Percentiles rank a stretch among this genome's conserved stretches.
phyloP scores from a whole-genome alignment of 2,329 filamentous ascomycete genomes.

The Akanthomyces lecanii region DNA sequence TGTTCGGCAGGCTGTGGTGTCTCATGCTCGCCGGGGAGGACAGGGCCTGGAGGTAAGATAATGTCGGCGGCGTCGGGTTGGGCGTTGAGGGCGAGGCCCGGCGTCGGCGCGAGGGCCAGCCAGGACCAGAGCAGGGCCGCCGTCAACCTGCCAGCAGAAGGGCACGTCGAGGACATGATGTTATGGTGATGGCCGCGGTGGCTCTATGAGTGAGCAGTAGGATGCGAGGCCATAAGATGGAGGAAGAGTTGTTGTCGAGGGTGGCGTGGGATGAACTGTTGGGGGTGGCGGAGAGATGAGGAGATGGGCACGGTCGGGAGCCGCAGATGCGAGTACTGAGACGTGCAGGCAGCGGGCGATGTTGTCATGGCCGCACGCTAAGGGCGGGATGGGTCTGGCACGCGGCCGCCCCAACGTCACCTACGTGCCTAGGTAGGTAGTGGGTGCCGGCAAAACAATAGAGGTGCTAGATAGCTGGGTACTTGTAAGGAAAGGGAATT shows the following conservation, averaged over 20 bases:
- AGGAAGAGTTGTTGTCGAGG: background rate
- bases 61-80: slow-evolving; percentile 37
- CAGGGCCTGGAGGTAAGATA: slow-evolving; percentile 37
- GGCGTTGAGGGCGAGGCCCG: slow-evolving; percentile 19
- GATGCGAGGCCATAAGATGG: background rate
- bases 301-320: slow-evolving; percentile 10
- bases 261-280: background rate
- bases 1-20: slow-evolving; percentile 49
- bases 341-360: slow-evolving; percentile 16
- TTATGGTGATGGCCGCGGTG: background rate
- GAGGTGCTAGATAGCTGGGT: background rate
- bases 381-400: slow-evolving; percentile 2
- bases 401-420: background rate
- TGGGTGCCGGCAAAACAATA: no score
- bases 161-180: slow-evolving; percentile 34
- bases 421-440: no score
- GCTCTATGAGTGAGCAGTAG: background rate
- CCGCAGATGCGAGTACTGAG: background rate
- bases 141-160: slow-evolving; percentile 60
- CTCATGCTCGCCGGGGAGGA: slow-evolving; percentile 40
- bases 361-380: slow-evolving; percentile 20
- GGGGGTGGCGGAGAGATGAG: slow-evolving; percentile 12
- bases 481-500: no score
- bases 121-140: slow-evolving; percentile 62
- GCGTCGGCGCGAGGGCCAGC: slow-evolving; percentile 53